Evolutionary conservation across 2,329 filamentous ascomycete genomes (phyloP), one percentile per base, ranked within the genome.

Genomic region (Ustulina deusta): DNA sequence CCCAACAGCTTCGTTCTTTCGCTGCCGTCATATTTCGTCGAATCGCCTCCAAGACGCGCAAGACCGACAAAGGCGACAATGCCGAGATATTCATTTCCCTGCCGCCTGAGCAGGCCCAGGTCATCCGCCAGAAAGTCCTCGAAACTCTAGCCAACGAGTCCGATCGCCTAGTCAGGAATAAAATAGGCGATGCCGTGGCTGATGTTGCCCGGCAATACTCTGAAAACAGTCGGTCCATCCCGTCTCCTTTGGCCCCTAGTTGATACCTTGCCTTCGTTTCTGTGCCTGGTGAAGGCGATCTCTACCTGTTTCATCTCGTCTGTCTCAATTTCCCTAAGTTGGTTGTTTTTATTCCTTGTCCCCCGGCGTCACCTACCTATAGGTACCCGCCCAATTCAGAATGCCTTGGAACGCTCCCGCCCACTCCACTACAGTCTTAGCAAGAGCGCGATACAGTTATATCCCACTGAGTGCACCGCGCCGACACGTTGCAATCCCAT

Each of bases 161-260:
- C 25, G 88, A 92, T 69, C 87, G 90, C 69, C 84, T 88, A 44
- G 92, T 97, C 54, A 88, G 96, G 75, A 96, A 97, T 83, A 99
- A 99, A 82, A 92, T 98, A 78, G 96, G 94, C 74, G 96, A 99
- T 81, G 94, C 95, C n/a, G 92, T 98, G 69, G 96, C 96, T 27
- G 96, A 99, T 81, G 86, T 99, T 68, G 96, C 95, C 51, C 90
- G 96, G 76, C 94, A 99, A 83, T 97, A 97, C 81, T 92, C 93
- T 51, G 96, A 98, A 75, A 93, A 92, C 76, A 91, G 93, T 97
- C 86, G 79, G 90, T 76, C 46, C 61, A 40, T 51, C 25, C 34
- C 13, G 42, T 57, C 36, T 65, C 61, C 49, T 40, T 29, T 59
- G 25, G 51, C 13, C 27, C 54, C 29, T 66, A 44, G 20, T 25